Evolutionary conservation across 352 stramenopile genomes (phyloP), one percentile per base, ranked within the genome.

Genomic region (Globisporangium okanoganense): DNA sequence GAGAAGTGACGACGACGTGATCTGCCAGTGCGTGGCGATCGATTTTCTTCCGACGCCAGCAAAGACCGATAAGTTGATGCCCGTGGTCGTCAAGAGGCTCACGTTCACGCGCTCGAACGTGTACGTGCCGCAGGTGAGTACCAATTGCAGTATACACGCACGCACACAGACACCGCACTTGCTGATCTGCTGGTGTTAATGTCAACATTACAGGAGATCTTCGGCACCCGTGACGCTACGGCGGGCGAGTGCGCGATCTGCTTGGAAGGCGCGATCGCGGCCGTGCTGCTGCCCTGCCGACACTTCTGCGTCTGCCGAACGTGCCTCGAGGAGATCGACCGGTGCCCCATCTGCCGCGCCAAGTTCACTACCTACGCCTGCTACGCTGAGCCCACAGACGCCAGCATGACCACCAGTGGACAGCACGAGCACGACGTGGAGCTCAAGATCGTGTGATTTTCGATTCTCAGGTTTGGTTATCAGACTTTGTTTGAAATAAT

Each of bases 281-380:
- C 74, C 1, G 64, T 87, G 51, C 65, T 89, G 53, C 66, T 91
- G 25, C 82, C 82, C 7, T 91, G 82, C 35, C 76, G 82, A 45
- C 79, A 88, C 56, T 68, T 82, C 22, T 91, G 82, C 68, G 76
- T 91, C 25, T 91, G 82, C 45, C 66, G 65, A 33, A 66, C 66
- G 25, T 91, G 82, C 36, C 79, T 89, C 14, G 62, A 84, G 25
- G 78, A 89, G 66, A 91, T 91, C 56, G 79, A 91, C 29, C 75
- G 76, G 29, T 91, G 82, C 20, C 79, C 82, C 13, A 89, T 91
- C 64, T 91, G 79, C 66, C 74, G 82, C 35, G 52, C 76, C 50
- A 74, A 70, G 35, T 89, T 91, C 61, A 61, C 66, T 31, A 82
- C 78, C 18, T 91, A 88, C 65, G 64, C 72, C 18, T 75, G 73